Evolutionary conservation across 208 protist species (phyloP).

Genomic region (Crithidia brevicula): DNA sequence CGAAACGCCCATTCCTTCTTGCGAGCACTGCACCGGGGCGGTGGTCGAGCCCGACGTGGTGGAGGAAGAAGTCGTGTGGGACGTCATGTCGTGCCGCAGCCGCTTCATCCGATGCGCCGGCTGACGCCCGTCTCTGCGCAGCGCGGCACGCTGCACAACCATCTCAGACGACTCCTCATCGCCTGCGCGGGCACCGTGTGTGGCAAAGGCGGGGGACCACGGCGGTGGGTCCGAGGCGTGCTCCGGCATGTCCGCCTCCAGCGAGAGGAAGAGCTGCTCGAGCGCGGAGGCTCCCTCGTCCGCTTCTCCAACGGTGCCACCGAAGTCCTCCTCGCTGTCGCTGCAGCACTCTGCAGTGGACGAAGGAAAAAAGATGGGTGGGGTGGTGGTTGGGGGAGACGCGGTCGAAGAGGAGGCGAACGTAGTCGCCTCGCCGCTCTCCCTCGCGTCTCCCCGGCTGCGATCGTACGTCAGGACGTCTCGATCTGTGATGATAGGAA

Average conservation of each 20-base stretch:
- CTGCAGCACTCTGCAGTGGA: not conserved
- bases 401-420: not conserved
- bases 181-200: too few species aligned
- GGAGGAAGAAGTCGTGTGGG: not conserved
- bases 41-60: not conserved
- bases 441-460: not conserved
- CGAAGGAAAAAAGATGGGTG: too few species aligned
- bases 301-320: not conserved
- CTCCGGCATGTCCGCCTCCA: conserved; percentile 16
- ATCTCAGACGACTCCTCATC: not conserved
- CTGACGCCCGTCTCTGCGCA: not conserved
- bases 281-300: not conserved
- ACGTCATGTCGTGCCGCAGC: not conserved
- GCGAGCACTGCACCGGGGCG: not conserved
- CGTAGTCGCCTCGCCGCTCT: too few species aligned
- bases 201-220: not conserved
- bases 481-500: conserved; percentile 12
- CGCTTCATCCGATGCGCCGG: not conserved
- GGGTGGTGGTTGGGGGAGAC: too few species aligned
- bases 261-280: conserved; percentile 15
- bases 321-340: conserved; percentile 8
- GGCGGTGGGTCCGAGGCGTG: not conserved
- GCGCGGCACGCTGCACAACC: conserved; percentile 21
- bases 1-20: not conserved
- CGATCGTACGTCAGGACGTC: conserved; percentile 13